Percentiles rank a stretch among this genome's conserved stretches.
These are phyloP conservation scores for Physcia stellaris DNA, from an alignment of 495 filamentous ascomycete species.

Conservation along the genomic window DNA sequence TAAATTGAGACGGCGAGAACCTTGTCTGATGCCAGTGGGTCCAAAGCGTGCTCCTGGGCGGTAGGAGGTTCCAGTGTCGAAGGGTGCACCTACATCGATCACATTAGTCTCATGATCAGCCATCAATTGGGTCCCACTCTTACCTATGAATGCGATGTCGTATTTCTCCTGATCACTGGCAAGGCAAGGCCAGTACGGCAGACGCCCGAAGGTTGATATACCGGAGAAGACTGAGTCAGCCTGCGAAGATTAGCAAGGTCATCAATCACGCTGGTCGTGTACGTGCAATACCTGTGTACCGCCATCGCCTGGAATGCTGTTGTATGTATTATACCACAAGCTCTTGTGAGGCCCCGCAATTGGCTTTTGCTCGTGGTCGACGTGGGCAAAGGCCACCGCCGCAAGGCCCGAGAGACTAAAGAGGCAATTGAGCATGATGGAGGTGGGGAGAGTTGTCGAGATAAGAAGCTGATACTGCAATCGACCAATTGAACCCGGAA, in stretches of 20 bases:
- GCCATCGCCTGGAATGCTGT: slow-evolving; percentile 51
- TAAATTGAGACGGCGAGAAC: slow-evolving; percentile 55
- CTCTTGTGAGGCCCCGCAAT: slow-evolving; percentile 43
- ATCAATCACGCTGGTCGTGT: neutral
- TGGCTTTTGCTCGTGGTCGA: slow-evolving; percentile 37
- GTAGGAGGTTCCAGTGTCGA: slow-evolving; percentile 60
- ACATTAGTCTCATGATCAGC: neutral
- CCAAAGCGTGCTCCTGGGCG: slow-evolving; percentile 76
- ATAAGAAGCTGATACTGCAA: neutral
- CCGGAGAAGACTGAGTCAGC: slow-evolving; percentile 62
- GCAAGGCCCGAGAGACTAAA: slow-evolving; percentile 18
- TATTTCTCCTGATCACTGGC: slow-evolving; percentile 54
- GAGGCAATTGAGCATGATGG: slow-evolving; percentile 1
- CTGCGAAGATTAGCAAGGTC: slow-evolving; percentile 20
- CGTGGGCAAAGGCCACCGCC: slow-evolving; percentile 34
- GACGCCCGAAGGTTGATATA: slow-evolving; percentile 62
- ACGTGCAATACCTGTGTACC: slow-evolving; percentile 40
- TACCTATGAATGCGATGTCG: slow-evolving; percentile 73
- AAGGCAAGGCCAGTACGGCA: slow-evolving; percentile 68
- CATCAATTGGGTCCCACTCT: neutral
- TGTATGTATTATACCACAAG: slow-evolving; percentile 46
- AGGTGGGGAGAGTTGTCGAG: neutral
- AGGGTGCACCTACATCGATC: slow-evolving; percentile 35
- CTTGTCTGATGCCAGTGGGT: slow-evolving; percentile 68
- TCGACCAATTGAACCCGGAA: slow-evolving; percentile 1